phyloP scores from a whole-genome alignment of 306 rosid species.

The Acacia acuminata region DNA sequence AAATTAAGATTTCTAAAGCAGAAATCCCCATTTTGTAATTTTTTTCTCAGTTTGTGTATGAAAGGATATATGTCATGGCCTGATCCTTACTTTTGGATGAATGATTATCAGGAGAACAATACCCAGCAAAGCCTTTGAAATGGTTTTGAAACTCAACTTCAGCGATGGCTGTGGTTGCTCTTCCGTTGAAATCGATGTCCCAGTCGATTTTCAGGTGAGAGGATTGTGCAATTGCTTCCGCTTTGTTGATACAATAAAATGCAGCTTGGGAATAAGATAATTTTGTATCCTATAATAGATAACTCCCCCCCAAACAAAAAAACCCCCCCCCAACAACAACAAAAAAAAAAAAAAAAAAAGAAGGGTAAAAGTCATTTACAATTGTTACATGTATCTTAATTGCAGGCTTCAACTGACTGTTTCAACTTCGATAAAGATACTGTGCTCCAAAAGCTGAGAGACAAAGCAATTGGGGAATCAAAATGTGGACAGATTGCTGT shows the following conservation, averaged over 20 bases:
- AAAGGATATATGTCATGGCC: constrained; percentile 9
- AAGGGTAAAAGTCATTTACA: background rate
- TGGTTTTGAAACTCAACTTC: constrained; percentile 82
- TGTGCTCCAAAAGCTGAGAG: constrained; percentile 73
- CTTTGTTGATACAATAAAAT: constrained; percentile 8
- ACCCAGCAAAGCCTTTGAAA: constrained; percentile 66
- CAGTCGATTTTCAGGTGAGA: constrained; percentile 81
- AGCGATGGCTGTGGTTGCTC: constrained; percentile 86
- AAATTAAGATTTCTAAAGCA: constrained; percentile 2
- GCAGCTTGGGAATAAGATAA: background rate
- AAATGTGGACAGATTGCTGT: constrained; percentile 77
- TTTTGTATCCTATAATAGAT: background rate
- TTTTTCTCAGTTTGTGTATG: constrained; percentile 4
- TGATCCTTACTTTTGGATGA: constrained; percentile 35
- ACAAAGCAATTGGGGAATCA: constrained; percentile 59
- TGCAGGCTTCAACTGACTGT: constrained; percentile 70
- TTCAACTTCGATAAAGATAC: constrained; percentile 59
- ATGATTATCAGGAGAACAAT: constrained; percentile 74
- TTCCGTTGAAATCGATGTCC: constrained; percentile 61
- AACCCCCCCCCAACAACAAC: too few relatives aligned
- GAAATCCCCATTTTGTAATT: constrained; percentile 4
- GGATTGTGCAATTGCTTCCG: constrained; percentile 7
- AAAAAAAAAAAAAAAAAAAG: too few relatives aligned
- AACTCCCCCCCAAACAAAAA: too few relatives aligned
- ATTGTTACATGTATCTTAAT: background rate